Evolutionary conservation across 805 yeast species (phyloP).

Genomic region (Lipomyces yamanashiensis): DNA sequence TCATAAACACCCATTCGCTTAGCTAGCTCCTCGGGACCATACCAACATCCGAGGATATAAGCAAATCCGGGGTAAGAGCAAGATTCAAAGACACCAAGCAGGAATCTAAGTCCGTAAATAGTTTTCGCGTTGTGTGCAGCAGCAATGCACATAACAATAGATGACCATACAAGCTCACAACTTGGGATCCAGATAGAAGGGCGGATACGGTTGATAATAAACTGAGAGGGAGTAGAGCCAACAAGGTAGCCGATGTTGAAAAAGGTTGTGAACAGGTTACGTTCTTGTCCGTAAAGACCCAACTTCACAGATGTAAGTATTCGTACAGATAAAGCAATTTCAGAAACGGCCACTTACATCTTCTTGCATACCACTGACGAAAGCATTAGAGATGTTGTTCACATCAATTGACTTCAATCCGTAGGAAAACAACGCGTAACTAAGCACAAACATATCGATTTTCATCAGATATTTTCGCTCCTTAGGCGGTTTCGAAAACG

Average conservation of each 20-base stretch:
- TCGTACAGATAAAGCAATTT: background rate
- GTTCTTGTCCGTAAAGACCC: conserved; percentile 62
- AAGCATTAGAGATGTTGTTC: conserved; percentile 65
- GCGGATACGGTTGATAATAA: conserved; percentile 22
- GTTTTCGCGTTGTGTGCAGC: conserved; percentile 30
- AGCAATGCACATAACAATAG: conserved; percentile 23
- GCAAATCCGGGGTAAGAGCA: conserved; percentile 59
- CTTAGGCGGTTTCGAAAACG: conserved; percentile 36
- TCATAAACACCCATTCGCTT: conserved; percentile 66
- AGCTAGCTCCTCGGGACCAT: conserved; percentile 59
- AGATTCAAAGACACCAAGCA: conserved; percentile 48
- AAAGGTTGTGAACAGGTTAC: conserved; percentile 49
- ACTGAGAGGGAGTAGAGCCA: conserved; percentile 24
- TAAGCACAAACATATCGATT: conserved; percentile 44
- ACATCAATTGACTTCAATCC: conserved; percentile 62
- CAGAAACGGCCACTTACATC: conserved; percentile 45
- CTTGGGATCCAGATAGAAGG: conserved; percentile 28
- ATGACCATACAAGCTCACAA: conserved; percentile 25
- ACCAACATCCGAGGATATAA: conserved; percentile 50
- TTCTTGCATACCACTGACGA: conserved; percentile 67
- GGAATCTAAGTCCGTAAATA: conserved; percentile 36
- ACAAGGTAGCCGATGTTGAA: conserved; percentile 29
- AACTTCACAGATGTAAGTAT: conserved; percentile 37
- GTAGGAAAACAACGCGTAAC: conserved; percentile 46
- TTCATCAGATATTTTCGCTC: conserved; percentile 45